Base-by-base conservation (phyloP, 768 basidiomycete species). In the Neoboletus magnificus region DNA sequence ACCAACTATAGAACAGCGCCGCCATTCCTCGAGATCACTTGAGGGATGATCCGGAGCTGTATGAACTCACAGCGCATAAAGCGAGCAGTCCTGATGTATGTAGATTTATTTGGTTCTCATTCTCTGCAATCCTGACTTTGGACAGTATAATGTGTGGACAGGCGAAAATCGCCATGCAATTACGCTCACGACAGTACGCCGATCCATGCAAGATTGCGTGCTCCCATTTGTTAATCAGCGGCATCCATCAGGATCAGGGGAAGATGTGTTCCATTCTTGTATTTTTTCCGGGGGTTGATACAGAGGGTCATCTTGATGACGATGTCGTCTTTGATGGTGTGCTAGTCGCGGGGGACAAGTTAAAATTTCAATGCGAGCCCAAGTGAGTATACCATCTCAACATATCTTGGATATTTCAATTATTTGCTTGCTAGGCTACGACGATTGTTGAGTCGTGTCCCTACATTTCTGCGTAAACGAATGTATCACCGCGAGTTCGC, bases 21-120 rank as follows among this genome's bases (percentile, higher is more conserved):
- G 70, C 71, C 18, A 65, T 84, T 37, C 73, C 80, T 13, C 75
- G 74, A 50, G 66, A 73, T 37, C 61, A 64, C 18, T 71, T 85
- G 37, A 66, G 72, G 55, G 67, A 75, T 39, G 80, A 85, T 58
- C 69, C 73, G 1, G 74, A 79, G 40, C 68, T 83, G 7, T 63
- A 69, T 20, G 65, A 66, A 29, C 59, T 71, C 53, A 72, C 71
- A 6, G 48, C 54, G 2, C 63, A 61, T 35, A 66, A 57, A 23
- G 7, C 62, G 40, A 64, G 62, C 5, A 35, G 40, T 52, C 71
- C 67, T 27, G 30, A 61, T 22, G 69, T 72, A 55, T 33, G 69
- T 55, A 7, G 2, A 5, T 2, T 37, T 37, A 4, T 29, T 36
- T 43, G 0, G 1, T n/a, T 32, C 10, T 10, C 27, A n/a, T 9